phyloP scores from a whole-genome alignment of 2,329 filamentous ascomycete genomes.

The Aspergillus transmontanensis region DNA sequence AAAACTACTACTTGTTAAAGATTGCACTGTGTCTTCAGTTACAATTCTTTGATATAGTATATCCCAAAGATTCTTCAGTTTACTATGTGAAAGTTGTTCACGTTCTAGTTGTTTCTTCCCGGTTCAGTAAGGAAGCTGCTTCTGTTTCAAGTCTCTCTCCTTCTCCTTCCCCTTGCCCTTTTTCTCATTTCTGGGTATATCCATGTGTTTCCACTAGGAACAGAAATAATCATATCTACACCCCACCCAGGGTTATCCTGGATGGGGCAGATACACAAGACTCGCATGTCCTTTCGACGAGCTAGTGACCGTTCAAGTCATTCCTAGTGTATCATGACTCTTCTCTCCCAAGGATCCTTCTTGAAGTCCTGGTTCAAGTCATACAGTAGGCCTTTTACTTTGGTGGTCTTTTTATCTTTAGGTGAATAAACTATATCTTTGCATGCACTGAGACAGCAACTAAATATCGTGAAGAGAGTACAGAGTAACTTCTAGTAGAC shows the following conservation, averaged over 20 bases:
- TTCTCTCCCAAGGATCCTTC: no score
- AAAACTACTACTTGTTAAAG: neutral
- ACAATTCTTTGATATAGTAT: neutral
- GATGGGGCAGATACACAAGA: neutral
- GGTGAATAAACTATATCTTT: no score
- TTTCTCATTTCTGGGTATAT: neutral
- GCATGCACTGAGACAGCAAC: no score
- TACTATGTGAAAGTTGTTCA: neutral
- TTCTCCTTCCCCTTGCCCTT: neutral
- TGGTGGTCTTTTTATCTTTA: no score
- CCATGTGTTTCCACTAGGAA: neutral
- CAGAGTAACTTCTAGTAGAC: no score
- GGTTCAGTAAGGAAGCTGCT: neutral
- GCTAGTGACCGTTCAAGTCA: no score
- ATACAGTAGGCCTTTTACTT: no score
- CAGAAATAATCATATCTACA: neutral
- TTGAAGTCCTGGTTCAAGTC: no score
- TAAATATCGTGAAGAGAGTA: no score
- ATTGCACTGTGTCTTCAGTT: neutral
- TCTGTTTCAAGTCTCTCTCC: neutral
- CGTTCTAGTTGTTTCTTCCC: neutral
- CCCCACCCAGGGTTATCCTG: neutral
- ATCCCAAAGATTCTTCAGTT: neutral
- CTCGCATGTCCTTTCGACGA: neutral
- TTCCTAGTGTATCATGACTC: no score